Evolutionary conservation across 2,329 filamentous ascomycete genomes (phyloP).

Genomic region (Fusarium sp.): DNA sequence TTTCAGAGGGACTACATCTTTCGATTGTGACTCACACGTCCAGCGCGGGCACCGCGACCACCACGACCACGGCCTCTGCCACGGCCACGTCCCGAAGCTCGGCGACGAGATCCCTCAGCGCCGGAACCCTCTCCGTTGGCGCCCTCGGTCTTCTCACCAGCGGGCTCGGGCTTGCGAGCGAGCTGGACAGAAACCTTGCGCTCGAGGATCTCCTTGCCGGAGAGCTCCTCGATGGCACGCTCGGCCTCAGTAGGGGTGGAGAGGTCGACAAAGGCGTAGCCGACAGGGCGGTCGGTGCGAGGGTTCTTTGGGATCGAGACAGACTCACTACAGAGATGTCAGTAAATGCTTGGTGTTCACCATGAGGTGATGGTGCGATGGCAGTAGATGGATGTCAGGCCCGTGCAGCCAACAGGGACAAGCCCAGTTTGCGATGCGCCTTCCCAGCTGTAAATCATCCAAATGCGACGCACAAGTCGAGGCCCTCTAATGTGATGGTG

Average conservation of each 20-base stretch:
- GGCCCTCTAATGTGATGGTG: constrained; percentile 9
- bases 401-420: not conserved
- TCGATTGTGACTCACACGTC: constrained; percentile 54
- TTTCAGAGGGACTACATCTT: not conserved
- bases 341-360: constrained; percentile 41
- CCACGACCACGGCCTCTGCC: constrained; percentile 77
- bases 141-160: constrained; percentile 80
- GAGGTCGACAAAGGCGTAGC: constrained; percentile 98
- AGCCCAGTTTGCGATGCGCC: not conserved
- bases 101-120: constrained; percentile 74
- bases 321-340: constrained; percentile 77
- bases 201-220: constrained; percentile 96
- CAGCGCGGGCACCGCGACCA: constrained; percentile 72
- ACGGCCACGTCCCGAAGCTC: constrained; percentile 73
- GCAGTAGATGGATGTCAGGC: not conserved
- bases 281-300: constrained; percentile 96
- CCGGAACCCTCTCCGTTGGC: constrained; percentile 80
- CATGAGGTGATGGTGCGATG: not conserved
- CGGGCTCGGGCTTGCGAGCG: constrained; percentile 94
- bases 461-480: not conserved
- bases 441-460: not conserved
- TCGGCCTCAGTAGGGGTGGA: constrained; percentile 94
- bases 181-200: constrained; percentile 99
- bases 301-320: constrained; percentile 99
- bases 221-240: constrained; percentile 94